Conservation (phyloP, 2,329 filamentous ascomycete species). For the Fusarium sp. region DNA sequence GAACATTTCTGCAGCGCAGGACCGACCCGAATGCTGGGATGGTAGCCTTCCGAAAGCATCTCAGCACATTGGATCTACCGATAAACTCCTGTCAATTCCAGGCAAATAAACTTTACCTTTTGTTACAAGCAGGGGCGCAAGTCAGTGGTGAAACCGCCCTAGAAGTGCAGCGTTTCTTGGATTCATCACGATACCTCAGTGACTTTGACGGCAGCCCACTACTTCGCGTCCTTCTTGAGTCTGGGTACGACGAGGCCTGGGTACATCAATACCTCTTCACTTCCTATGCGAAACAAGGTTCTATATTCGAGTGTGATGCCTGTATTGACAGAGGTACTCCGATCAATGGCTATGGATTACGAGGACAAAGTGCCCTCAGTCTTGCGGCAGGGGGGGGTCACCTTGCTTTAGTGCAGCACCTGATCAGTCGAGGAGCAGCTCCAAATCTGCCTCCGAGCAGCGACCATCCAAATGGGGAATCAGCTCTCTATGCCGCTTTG, state of each 20-base stretch:
- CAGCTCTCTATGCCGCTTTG: neutral
- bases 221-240: neutral
- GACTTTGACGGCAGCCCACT: neutral
- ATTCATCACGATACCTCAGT: neutral
- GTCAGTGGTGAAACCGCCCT: neutral
- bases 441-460: neutral
- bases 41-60: neutral
- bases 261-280: neutral
- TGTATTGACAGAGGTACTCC: neutral
- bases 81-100: fast-evolving
- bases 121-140: neutral
- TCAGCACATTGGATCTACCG: fast-evolving
- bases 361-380: neutral
- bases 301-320: neutral
- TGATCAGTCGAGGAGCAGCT: neutral
- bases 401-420: neutral
- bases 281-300: fast-evolving
- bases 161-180: neutral
- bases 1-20: neutral
- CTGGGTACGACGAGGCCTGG: neutral
- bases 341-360: neutral
- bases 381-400: neutral
- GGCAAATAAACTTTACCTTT: neutral
- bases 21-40: neutral
- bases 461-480: neutral